Evolutionary conservation across 495 filamentous ascomycete species (phyloP).

Genomic region (Halenospora varia): DNA sequence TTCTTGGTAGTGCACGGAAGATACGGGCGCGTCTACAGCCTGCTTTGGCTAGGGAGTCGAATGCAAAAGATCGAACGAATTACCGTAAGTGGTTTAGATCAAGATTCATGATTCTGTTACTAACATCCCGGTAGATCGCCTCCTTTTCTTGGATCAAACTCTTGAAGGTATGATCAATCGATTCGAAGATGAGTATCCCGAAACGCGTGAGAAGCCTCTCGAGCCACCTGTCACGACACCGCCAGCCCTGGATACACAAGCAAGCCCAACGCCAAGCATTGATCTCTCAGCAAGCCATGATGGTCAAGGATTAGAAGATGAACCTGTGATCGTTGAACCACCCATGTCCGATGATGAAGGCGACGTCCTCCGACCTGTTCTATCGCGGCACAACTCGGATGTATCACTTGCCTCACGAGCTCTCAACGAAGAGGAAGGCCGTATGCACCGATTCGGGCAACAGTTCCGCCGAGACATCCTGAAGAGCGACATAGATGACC

Average conservation of each 20-base stretch:
- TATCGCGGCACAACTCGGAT: constrained; percentile 70
- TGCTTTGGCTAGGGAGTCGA: constrained; percentile 74
- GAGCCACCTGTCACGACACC: constrained; percentile 17
- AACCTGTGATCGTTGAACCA: constrained; percentile 33
- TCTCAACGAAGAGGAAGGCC: constrained; percentile 84
- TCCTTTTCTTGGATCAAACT: constrained; percentile 87
- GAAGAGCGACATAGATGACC: constrained; percentile 41
- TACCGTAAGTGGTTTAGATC: constrained; percentile 62
- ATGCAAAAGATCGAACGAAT: constrained; percentile 54
- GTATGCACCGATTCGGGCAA: constrained; percentile 79
- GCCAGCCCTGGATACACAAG: constrained; percentile 14
- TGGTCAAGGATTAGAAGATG: constrained; percentile 30
- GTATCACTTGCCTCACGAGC: constrained; percentile 76
- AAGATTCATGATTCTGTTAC: constrained; percentile 6
- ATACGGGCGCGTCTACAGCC: constrained; percentile 81
- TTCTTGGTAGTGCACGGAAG: constrained; percentile 80
- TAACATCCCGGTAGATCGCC: constrained; percentile 53
- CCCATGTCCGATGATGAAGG: constrained; percentile 34
- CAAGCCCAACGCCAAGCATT: constrained; percentile 32
- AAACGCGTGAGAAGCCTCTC: constrained; percentile 65
- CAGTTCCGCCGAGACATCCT: constrained; percentile 70
- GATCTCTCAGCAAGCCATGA: constrained; percentile 34
- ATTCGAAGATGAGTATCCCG: constrained; percentile 94
- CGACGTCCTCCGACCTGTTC: constrained; percentile 34
- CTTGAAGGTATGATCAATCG: constrained; percentile 87